A percentile compares a stretch with the other conserved stretches of the same genome.
phyloP scores from a whole-genome alignment of 129 eudicot species.

The Lactuca saligna region DNA sequence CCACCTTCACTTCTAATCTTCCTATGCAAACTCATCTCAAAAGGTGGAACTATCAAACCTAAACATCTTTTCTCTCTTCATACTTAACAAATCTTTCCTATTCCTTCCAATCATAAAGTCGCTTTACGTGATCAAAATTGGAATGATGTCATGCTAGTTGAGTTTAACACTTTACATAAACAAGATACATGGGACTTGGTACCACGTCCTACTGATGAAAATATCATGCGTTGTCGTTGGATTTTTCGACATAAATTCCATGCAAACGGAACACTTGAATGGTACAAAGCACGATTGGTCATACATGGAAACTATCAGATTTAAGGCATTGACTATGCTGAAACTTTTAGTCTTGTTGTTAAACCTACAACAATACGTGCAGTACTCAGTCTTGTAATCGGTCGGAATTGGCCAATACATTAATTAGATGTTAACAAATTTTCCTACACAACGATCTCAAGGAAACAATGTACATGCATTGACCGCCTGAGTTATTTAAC shows the following conservation, averaged over 20 bases:
- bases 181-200: not conserved
- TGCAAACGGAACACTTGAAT: not conserved
- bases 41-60: not conserved
- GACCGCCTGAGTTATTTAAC: not conserved
- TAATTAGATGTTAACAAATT: not conserved
- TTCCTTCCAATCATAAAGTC: not conserved
- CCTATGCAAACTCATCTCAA: not conserved
- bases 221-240: not conserved
- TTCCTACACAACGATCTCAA: not conserved
- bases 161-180: not conserved
- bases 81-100: not conserved
- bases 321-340: not conserved
- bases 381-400: not conserved
- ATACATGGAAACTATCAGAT: not conserved
- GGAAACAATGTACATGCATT: not conserved
- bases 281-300: not conserved
- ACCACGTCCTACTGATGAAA: not conserved
- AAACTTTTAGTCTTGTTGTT: not conserved
- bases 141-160: not conserved
- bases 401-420: not conserved
- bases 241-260: not conserved
- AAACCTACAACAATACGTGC: not conserved
- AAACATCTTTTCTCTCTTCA: not conserved
- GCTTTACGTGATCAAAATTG: not conserved
- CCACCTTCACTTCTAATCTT: not conserved